These are phyloP conservation scores for Opeltia flavorubescens DNA, from an alignment of 495 filamentous ascomycete genomes.

Conservation along the genomic window DNA sequence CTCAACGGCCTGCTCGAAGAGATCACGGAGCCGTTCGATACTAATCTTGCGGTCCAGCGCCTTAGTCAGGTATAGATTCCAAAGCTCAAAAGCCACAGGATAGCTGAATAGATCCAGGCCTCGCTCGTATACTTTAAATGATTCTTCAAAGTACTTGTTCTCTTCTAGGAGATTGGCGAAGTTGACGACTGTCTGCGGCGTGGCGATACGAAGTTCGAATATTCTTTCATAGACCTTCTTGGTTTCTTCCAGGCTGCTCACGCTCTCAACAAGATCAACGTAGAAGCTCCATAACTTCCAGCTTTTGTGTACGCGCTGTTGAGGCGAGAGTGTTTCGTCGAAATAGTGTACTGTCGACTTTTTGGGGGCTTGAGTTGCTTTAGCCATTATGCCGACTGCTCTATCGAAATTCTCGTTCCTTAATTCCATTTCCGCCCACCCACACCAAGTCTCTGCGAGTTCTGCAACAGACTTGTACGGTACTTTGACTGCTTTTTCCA, in stretches of 20 bases:
- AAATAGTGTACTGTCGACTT: slow-evolving; percentile 95
- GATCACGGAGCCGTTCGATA: slow-evolving; percentile 85
- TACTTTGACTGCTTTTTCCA: slow-evolving; percentile 96
- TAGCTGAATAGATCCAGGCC: slow-evolving; percentile 95
- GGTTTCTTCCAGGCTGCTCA: slow-evolving; percentile 81
- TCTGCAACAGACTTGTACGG: slow-evolving; percentile 92
- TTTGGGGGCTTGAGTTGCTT: slow-evolving; percentile 90
- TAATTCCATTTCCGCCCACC: slow-evolving; percentile 97
- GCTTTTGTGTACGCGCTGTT: slow-evolving; percentile 95
- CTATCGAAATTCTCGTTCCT: slow-evolving; percentile 91
- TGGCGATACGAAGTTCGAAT: slow-evolving; percentile 96
- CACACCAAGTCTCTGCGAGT: slow-evolving; percentile 94
- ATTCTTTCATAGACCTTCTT: slow-evolving; percentile 90
- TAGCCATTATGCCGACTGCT: slow-evolving; percentile 90
- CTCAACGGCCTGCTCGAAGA: slow-evolving; percentile 96
- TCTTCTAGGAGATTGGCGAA: slow-evolving; percentile 95
- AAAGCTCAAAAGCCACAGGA: slow-evolving; percentile 94
- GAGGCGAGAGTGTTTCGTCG: slow-evolving; percentile 84
- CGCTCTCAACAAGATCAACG: slow-evolving; percentile 93
- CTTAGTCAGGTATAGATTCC: slow-evolving; percentile 97
- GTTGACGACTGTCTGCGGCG: slow-evolving; percentile 96
- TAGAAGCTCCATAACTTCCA: slow-evolving; percentile 99
- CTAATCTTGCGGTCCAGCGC: slow-evolving; percentile 89
- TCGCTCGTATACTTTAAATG: slow-evolving; percentile 93
- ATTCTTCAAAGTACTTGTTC: slow-evolving; percentile 91